A percentile compares a stretch with the other conserved stretches of the same genome.
Evolutionary conservation across 495 filamentous ascomycete species (phyloP).

Genomic region (Hyphodiscus hymeniophilus): DNA sequence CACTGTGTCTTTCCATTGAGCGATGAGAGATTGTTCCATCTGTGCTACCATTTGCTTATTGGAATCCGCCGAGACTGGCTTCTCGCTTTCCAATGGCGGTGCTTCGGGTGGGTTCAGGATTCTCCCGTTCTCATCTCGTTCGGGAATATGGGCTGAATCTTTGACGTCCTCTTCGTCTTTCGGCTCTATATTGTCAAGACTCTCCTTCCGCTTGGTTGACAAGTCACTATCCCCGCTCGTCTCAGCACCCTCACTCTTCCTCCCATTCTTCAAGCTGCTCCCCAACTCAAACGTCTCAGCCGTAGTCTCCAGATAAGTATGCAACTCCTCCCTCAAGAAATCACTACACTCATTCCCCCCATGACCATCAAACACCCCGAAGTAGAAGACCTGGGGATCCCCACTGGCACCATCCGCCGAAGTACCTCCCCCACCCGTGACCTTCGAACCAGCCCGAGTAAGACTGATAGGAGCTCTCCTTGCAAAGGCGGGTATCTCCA

Average conservation of each 20-base stretch:
- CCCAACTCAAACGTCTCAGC: slow-evolving; percentile 63
- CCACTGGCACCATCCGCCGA: slow-evolving; percentile 67
- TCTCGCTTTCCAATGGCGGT: slow-evolving; percentile 24
- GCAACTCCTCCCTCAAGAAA: slow-evolving; percentile 76
- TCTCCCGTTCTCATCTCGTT: slow-evolving; percentile 24
- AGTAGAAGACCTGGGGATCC: slow-evolving; percentile 95
- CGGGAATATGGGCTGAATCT: slow-evolving; percentile 15
- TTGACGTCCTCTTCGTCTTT: slow-evolving; percentile 30
- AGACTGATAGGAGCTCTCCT: slow-evolving; percentile 68
- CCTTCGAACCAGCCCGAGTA: slow-evolving; percentile 30
- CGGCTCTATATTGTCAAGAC: slow-evolving; percentile 29
- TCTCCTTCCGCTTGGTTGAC: slow-evolving; percentile 19
- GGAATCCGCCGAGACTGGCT: slow-evolving; percentile 25
- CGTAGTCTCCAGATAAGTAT: slow-evolving; percentile 79
- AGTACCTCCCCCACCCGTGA: slow-evolving; percentile 41
- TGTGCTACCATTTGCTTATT: slow-evolving; percentile 40
- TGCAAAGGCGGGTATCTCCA: slow-evolving; percentile 86
- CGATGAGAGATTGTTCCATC: slow-evolving; percentile 59
- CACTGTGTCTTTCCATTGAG: slow-evolving; percentile 73
- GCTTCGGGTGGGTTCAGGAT: slow-evolving; percentile 20
- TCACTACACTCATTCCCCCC: slow-evolving; percentile 83
- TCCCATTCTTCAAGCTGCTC: slow-evolving; percentile 50
- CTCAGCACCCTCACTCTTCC: slow-evolving; percentile 16
- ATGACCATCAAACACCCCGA: slow-evolving; percentile 93
- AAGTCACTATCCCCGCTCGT: slow-evolving; percentile 12